Base-by-base conservation (phyloP, 306 rosid genomes). In the Inga leiocalycina region DNA sequence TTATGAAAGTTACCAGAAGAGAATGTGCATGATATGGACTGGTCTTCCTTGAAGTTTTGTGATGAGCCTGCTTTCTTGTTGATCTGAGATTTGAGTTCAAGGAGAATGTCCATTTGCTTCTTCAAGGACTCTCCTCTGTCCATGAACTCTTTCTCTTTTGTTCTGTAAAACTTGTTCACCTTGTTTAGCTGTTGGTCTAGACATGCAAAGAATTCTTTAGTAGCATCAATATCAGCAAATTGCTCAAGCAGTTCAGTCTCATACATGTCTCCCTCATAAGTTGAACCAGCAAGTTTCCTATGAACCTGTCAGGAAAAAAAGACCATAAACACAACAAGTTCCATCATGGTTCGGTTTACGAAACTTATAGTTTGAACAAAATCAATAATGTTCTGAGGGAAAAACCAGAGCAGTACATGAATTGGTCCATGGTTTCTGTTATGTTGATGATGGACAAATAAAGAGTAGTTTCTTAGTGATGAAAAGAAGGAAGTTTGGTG, bases 201-300 rank as follows among this genome's bases (percentile, higher is more conserved):
- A 74, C 97, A 90, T 61, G 92, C 80, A 77, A 97, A 97, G 80
- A 97, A 97, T n/a, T 94, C 97, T 39, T 90, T 94, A 2, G 97
- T 90, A 5, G 97, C 93, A 71, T 89, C 91, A 72, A 89, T 88
- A 35, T 94, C 99, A 6, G 93, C 90, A 82, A 97, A 93, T 78
- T 94, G 91, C 51, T 94, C 99, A 13, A 97, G 81, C 81, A 97
- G 64, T 79, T 97, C 98, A 7, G 99, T 97, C 85, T 97, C 99
- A 80, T 97, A 97, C 90, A 92, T 83, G 73, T 94, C 97, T 34
- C 91, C 97, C 71, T 87, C 89, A 76, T 90, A 89, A n/a, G 88
- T 82, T 54, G 99, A 94, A 37, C 97, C 91, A 35, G 92, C 94
- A 72, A 89, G 97, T 81, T 94, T 97, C 90, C 85, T 92, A 81